Evolutionary conservation across 495 filamentous ascomycete species (phyloP), one percentile per base, ranked within the genome.

Genomic region (Xylaria flabelliformis): DNA sequence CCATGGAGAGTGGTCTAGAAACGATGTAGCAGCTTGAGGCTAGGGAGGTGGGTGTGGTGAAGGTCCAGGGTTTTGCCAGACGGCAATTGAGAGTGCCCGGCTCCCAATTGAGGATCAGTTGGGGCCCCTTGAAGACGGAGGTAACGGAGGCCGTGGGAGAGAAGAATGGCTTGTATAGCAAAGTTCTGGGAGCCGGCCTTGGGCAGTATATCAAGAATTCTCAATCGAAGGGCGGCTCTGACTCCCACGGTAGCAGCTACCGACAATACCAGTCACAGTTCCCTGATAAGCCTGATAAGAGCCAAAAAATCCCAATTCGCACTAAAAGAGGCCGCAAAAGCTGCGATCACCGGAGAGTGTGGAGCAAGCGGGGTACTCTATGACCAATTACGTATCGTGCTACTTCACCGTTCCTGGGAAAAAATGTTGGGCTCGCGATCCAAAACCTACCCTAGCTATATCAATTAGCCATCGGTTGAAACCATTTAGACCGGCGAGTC

Each of bases 1-100:
- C 74, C 77, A 79, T 79, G 69, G 61, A n/a, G 29, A 41, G 42
- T 24, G n/a, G 61, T 39, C 46, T 46, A 15, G 59, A 50, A 24
- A 48, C 17, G 50, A 34, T 55, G n/a, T 61, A 39, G 58, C 8
- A 42, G 50, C 50, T 67, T 34, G 19, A 48, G 19, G 55, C 48
- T 51, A 13, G 19, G 26, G 56, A 58, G 48, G 29, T 34, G 24
- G 36, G 64, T 34, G 48, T 3, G 3, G 21, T 34, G 7, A 46
- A 61, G 5, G 51, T 29, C 15, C 6, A 56, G 39, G 63, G 61
- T 19, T 67, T 61, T 67, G 51, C 50, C 62, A 72, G 41, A 67
- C 63, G 70, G 63, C 70, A 72, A 67, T 59, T 65, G 44, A 72
- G 44, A 72, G 70, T 50, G 63, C 58, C 70, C 70, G 44, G 70